A percentile compares a stretch with the other conserved stretches of the same genome.
Conservation (phyloP, 768 basidiomycete species). For the Bullera alba region DNA sequence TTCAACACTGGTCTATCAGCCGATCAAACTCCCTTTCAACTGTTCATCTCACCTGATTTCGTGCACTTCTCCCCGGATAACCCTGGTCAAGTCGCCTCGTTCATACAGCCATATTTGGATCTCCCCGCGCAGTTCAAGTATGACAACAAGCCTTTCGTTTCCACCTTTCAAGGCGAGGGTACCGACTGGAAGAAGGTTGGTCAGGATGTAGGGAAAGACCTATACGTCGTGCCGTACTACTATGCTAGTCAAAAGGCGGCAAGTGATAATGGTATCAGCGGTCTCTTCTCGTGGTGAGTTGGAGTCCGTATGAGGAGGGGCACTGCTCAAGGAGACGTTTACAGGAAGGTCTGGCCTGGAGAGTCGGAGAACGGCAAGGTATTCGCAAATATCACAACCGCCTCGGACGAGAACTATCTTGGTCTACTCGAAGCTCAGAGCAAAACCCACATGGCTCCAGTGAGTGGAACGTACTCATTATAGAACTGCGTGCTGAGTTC, state of each 20-base stretch:
- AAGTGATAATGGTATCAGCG: neutral
- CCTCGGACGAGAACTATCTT: neutral
- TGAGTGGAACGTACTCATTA: neutral
- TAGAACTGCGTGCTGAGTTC: neutral
- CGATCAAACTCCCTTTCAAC: neutral
- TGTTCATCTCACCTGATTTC: neutral
- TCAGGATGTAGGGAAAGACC: neutral
- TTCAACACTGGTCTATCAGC: neutral
- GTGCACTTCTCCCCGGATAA: neutral
- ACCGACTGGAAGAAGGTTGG: neutral
- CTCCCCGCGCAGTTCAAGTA: neutral
- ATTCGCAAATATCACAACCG: neutral
- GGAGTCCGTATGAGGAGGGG: neutral
- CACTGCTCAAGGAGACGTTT: neutral
- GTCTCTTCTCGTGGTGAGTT: conserved; percentile 1
- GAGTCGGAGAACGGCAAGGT: neutral
- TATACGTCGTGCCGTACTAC: neutral
- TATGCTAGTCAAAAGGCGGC: neutral
- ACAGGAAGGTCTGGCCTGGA: conserved; percentile 1
- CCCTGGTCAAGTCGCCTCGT: neutral
- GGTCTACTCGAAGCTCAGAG: neutral
- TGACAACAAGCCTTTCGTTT: neutral
- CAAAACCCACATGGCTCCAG: conserved; percentile 1
- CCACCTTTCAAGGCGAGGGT: neutral
- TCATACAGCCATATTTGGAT: neutral